Evolutionary conservation across 2,329 filamentous ascomycete genomes (phyloP).

Genomic region (Diplocarpon rosae): DNA sequence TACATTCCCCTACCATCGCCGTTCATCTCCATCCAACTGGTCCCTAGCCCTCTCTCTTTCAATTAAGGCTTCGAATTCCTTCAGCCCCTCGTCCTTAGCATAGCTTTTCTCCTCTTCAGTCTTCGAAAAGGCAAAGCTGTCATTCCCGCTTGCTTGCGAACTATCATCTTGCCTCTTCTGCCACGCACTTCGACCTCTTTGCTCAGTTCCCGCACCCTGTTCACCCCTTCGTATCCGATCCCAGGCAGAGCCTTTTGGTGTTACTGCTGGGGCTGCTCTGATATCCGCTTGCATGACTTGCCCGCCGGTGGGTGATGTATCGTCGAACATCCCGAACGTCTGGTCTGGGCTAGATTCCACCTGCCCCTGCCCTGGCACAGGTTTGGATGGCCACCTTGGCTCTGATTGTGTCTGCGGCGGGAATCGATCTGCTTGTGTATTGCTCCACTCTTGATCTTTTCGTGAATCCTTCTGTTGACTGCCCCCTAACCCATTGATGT

Average conservation of each 20-base stretch:
- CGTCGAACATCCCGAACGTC: constrained; percentile 21
- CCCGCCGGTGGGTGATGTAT: constrained; percentile 23
- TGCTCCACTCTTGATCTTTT: not conserved
- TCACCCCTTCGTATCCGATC: constrained; percentile 23
- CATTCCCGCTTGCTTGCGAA: constrained; percentile 6
- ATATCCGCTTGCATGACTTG: constrained; percentile 13
- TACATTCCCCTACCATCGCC: constrained; percentile 15
- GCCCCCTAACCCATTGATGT: not conserved
- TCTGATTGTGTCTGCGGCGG: not conserved
- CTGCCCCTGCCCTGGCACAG: constrained; percentile 1
- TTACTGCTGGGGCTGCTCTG: constrained; percentile 4
- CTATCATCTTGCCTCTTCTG: constrained; percentile 4
- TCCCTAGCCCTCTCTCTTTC: constrained; percentile 25
- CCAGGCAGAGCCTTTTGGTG: constrained; percentile 23
- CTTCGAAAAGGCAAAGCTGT: constrained; percentile 22
- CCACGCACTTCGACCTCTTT: constrained; percentile 9
- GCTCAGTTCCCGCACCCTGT: constrained; percentile 1
- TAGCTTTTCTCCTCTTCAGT: constrained; percentile 15
- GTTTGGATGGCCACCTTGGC: constrained; percentile 2
- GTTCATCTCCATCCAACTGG: constrained; percentile 22
- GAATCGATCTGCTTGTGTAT: not conserved
- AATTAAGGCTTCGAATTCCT: constrained; percentile 26
- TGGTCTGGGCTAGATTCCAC: constrained; percentile 6
- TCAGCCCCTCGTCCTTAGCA: constrained; percentile 21
- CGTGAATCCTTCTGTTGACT: constrained; percentile 3